Conservation (phyloP, 1,284 basidiomycete genomes). For the Peniophora sp. region DNA sequence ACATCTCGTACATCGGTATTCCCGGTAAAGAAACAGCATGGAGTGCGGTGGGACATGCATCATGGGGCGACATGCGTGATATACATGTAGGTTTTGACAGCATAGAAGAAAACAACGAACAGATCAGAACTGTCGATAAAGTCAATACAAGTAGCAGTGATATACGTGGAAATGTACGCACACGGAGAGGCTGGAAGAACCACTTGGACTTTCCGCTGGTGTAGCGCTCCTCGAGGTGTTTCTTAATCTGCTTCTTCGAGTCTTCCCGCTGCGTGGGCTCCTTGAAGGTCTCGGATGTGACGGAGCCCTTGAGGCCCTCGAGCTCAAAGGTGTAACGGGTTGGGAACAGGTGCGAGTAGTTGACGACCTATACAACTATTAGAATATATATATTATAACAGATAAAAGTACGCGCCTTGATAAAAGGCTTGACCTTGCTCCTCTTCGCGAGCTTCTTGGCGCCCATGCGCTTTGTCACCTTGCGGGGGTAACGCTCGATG, state of each 20-base stretch:
- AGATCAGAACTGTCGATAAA: constrained; percentile 10
- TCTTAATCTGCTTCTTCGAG: constrained; percentile 94
- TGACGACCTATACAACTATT: constrained; percentile 56
- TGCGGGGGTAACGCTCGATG: constrained; percentile 92
- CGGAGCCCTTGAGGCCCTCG: constrained; percentile 83
- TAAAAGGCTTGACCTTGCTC: constrained; percentile 97
- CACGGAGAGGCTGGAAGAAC: constrained; percentile 83
- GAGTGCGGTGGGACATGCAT: constrained; percentile 8
- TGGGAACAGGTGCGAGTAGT: constrained; percentile 97
- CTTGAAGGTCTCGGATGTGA: constrained; percentile 86
- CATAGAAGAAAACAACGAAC: constrained; percentile 1
- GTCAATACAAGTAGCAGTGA: neutral
- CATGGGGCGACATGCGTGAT: constrained; percentile 9
- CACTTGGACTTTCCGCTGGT: constrained; percentile 88
- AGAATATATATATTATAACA: neutral
- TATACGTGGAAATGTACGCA: constrained; percentile 28
- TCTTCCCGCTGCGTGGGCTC: constrained; percentile 90
- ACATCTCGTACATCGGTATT: no score
- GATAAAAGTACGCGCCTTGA: constrained; percentile 65
- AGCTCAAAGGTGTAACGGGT: constrained; percentile 95
- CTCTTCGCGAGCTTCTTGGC: constrained; percentile 86
- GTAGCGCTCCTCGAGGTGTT: constrained; percentile 91
- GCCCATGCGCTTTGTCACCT: constrained; percentile 95
- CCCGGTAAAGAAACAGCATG: neutral
- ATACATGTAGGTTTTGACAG: constrained; percentile 13